Evolutionary conservation across 805 yeast species (phyloP), one percentile per base, ranked within the genome.

Genomic region (Teunomyces pallodes): DNA sequence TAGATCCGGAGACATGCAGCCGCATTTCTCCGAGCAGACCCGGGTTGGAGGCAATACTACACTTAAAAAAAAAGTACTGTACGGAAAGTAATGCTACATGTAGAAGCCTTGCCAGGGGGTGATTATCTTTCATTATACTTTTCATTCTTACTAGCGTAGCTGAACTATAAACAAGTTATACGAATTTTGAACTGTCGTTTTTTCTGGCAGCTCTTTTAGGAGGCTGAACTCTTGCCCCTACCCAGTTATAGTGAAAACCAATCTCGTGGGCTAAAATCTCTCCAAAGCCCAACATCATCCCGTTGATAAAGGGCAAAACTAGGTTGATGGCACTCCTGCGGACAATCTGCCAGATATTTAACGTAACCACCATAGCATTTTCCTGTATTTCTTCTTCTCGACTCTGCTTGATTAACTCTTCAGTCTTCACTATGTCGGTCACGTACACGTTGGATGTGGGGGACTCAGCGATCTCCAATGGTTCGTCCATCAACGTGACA

Each of bases 251-350:
- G 42, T 77, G 75, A 72, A 88, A 87, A 5, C 96, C 96, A 36
- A 92, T 69, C 60, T 92, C 97, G 63, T 91, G 97, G 7, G 98
- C 98, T 49, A 89, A 72, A 16, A 92, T 83, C 70, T 92, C 98
- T 1, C 98, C 98, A 64, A 92, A 90, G 0, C 98, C 98, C 44
- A 92, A 77, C 96, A 91, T 91, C 67, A 92, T 73, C 7, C 98
- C 98, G 59, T 92, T 92, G 56, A 92, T 74, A 59, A 92, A 90
- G 2, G 98, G 98, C 41, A 92, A 69, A 1, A 90, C 62, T 55
- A 92, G 67, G 57, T 92, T 92, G 53, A 92, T 82, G 2, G 90
- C 77, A 17, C 86, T 69, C n/a, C 76, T 73, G 36, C 71, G 66
- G 24, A 78, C 39, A 33, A 79, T 66, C 4, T 62, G 62, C 74